Evolutionary conservation across 805 yeast genomes (phyloP).

Genomic region (Saccharomycopsis schoenii): DNA sequence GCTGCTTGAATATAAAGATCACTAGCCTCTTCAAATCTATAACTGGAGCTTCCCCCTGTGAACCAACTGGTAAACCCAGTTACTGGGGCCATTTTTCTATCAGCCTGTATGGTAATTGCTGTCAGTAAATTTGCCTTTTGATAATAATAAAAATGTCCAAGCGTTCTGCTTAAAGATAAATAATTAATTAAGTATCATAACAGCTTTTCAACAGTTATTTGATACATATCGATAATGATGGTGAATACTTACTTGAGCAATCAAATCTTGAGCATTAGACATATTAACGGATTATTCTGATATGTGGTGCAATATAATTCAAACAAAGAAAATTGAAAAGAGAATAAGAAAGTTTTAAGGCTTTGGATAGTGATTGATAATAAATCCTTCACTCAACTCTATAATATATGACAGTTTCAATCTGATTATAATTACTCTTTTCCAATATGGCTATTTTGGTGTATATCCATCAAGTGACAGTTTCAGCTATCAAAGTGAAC

Average conservation of each 20-base stretch:
- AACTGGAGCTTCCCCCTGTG: conserved; percentile 45
- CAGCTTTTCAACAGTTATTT: too few relatives aligned
- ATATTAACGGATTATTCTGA: not conserved
- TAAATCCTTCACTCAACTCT: too few relatives aligned
- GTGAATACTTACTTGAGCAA: conserved; percentile 5
- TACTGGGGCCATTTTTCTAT: conserved; percentile 57
- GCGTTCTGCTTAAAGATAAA: too few relatives aligned
- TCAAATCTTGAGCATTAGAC: conserved; percentile 9
- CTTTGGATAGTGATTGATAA: too few relatives aligned
- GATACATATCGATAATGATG: not conserved
- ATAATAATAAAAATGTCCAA: too few relatives aligned
- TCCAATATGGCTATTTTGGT: too few relatives aligned
- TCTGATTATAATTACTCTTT: too few relatives aligned
- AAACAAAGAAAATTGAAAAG: too few relatives aligned
- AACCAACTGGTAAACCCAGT: conserved; percentile 63
- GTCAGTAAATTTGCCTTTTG: not conserved
- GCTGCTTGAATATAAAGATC: conserved; percentile 90
- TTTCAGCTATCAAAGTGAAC: not conserved
- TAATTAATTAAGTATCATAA: too few relatives aligned
- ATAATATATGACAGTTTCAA: too few relatives aligned
- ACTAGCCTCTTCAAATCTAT: conserved; percentile 81
- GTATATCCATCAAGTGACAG: not conserved
- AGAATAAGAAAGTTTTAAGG: too few relatives aligned
- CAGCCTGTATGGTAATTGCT: conserved; percentile 38
- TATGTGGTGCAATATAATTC: not conserved